These are phyloP conservation scores for Fusarium duplospermum DNA, from an alignment of 2,329 filamentous ascomycete species.

Conservation along the genomic window DNA sequence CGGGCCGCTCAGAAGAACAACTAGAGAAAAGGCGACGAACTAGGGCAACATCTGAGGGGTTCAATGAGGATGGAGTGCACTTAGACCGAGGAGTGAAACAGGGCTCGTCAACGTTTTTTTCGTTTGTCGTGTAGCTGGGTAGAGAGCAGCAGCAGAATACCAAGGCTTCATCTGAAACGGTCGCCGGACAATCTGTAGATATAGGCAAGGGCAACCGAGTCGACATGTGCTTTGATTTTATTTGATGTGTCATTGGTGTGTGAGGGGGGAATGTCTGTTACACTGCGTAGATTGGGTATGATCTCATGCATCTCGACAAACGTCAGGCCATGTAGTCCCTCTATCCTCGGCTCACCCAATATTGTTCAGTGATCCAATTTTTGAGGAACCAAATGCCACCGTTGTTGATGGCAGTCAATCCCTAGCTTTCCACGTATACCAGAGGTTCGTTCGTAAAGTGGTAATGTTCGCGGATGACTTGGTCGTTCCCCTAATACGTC, in stretches of 20 bases:
- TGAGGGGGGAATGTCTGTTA: slow-evolving; percentile 1
- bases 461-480: neutral
- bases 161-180: slow-evolving; percentile 38
- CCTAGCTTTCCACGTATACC: neutral
- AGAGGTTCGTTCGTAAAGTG: neutral
- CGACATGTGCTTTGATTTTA: slow-evolving; percentile 34
- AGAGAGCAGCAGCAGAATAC: slow-evolving; percentile 38
- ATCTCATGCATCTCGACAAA: neutral
- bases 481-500: slow-evolving; percentile 19
- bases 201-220: slow-evolving; percentile 45
- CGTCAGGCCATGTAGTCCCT: neutral
- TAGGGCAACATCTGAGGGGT: slow-evolving; percentile 3
- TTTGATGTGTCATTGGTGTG: slow-evolving; percentile 2
- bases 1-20: slow-evolving; percentile 57
- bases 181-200: slow-evolving; percentile 43
- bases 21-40: slow-evolving; percentile 31
- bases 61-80: slow-evolving; percentile 17
- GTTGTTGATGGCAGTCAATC: neutral
- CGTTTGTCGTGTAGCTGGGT: slow-evolving; percentile 42
- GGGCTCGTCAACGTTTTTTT: slow-evolving; percentile 38
- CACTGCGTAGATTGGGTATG: neutral
- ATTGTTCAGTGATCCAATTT: neutral
- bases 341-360: neutral
- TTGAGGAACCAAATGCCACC: neutral
- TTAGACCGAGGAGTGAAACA: slow-evolving; percentile 22